Evolutionary conservation across 306 rosid species (phyloP).

Genomic region (Malus sylvestris): DNA sequence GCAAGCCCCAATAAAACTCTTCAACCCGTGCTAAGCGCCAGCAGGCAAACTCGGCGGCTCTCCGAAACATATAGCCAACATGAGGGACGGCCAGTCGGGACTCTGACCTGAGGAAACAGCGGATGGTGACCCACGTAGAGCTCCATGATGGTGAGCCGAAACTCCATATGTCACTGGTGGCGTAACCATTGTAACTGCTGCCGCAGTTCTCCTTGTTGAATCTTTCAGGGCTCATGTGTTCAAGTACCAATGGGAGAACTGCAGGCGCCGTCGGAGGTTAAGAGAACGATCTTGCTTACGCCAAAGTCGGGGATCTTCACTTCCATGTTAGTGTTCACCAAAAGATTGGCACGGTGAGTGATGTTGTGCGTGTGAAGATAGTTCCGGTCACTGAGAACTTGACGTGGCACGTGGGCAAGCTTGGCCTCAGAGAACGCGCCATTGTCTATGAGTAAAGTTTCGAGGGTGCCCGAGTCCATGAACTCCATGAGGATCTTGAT

Average conservation of each 20-base stretch:
- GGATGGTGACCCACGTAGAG: slow-evolving; percentile 82
- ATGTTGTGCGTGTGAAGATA: slow-evolving; percentile 69
- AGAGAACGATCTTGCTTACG: slow-evolving; percentile 61
- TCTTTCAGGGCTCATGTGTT: slow-evolving; percentile 91
- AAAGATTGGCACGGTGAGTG: slow-evolving; percentile 64
- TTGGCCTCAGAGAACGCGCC: slow-evolving; percentile 51
- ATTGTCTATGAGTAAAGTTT: slow-evolving; percentile 25
- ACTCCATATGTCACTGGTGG: slow-evolving; percentile 86
- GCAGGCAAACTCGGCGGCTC: slow-evolving; percentile 66
- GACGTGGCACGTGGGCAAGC: slow-evolving; percentile 53
- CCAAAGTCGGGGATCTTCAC: slow-evolving; percentile 88
- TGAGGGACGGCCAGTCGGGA: slow-evolving; percentile 83
- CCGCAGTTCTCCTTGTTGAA: slow-evolving; percentile 74
- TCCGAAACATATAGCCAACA: slow-evolving; percentile 81
- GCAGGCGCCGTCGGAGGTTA: slow-evolving; percentile 53
- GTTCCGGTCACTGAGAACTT: slow-evolving; percentile 53
- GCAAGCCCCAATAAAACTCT: slow-evolving; percentile 54
- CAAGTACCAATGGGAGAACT: slow-evolving; percentile 87
- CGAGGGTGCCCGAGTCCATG: slow-evolving; percentile 63
- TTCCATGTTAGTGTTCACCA: slow-evolving; percentile 43
- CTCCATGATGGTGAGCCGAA: slow-evolving; percentile 74
- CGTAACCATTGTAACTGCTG: slow-evolving; percentile 68
- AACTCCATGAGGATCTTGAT: slow-evolving; percentile 75
- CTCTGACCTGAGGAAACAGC: slow-evolving; percentile 72
- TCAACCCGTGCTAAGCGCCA: slow-evolving; percentile 37